Evolutionary conservation across 75 land plant genomes (phyloP), one percentile per base, ranked within the genome.

Genomic region (Picea glauca): DNA sequence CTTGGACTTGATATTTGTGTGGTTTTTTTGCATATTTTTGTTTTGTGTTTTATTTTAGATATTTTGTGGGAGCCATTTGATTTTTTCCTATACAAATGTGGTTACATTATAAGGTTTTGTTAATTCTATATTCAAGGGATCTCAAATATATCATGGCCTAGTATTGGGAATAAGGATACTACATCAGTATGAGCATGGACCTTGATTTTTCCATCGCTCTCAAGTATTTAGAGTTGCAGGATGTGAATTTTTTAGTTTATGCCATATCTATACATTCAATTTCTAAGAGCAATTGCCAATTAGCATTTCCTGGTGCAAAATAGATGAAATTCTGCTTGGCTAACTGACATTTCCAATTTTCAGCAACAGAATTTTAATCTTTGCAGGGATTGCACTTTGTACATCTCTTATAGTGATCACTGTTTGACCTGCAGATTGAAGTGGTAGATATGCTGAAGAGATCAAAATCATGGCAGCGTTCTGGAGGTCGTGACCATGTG

Each of bases 401-500:
- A 9, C 23, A 70, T 38, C 56, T 70, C 23, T 40, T 43, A 50
- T 50, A 50, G 74, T 38, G 50, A 40, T 70, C 43, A 7, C 11
- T n/a, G n/a, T n/a, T 63, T 60, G 50, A 77, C 26, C 35, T 70
- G 78, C 83, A 96, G 98, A 72, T 81, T 68, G 98, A 87, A 2
- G 31, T 94, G 7, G 66, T 94, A n/a, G 67, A 86, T 4, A 72
- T 84, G 62, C 77, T 96, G 76, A 78, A 82, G 76, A 26, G 78
- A 63, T 96, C 97, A 72, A 85, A 88, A 62, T 88, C 87, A 82
- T 96, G 89, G 88, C 85, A 87, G 74, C 86, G 79, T 26, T 94
- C 94, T 32, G 81, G 77, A 73, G 99, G 99, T 35, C 89, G 93
- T 35, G 94, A 96, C 80, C 99, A 94, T 86, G 91, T 96, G 11